phyloP scores from a whole-genome alignment of 1,139 yeast genomes.

The Taphrina betulina region DNA sequence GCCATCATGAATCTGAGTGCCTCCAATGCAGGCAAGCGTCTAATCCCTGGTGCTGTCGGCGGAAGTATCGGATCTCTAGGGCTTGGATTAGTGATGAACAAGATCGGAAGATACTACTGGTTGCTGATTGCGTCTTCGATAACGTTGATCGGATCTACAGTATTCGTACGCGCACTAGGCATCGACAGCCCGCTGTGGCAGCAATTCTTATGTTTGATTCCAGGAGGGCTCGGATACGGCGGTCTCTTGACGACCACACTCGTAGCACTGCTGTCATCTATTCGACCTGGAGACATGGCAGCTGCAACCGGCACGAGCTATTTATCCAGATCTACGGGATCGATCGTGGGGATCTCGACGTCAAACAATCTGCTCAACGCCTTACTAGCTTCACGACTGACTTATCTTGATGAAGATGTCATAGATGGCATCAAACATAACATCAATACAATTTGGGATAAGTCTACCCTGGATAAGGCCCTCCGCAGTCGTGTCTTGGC shows the following conservation, averaged over 20 bases:
- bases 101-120: conserved; percentile 59
- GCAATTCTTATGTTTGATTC: conserved; percentile 36
- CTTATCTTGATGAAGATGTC: not conserved
- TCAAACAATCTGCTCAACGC: conserved; percentile 23
- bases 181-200: conserved; percentile 34
- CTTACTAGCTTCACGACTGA: conserved; percentile 1
- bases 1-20: conserved; percentile 39
- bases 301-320: conserved; percentile 39
- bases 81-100: conserved; percentile 43
- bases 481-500: conserved; percentile 11
- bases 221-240: conserved; percentile 38
- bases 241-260: conserved; percentile 26
- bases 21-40: conserved; percentile 38
- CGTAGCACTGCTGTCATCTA: conserved; percentile 24
- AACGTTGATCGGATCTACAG: conserved; percentile 33
- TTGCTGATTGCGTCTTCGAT: conserved; percentile 2
- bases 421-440: conserved; percentile 12
- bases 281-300: conserved; percentile 36
- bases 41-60: conserved; percentile 39
- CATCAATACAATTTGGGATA: conserved; percentile 16
- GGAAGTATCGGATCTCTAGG: conserved; percentile 37
- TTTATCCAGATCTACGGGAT: conserved; percentile 38
- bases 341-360: conserved; percentile 37
- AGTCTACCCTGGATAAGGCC: not conserved
- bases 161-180: conserved; percentile 35